Conservation (phyloP, 176 grass and related monocot species). For the Tuctoria greenei region DNA sequence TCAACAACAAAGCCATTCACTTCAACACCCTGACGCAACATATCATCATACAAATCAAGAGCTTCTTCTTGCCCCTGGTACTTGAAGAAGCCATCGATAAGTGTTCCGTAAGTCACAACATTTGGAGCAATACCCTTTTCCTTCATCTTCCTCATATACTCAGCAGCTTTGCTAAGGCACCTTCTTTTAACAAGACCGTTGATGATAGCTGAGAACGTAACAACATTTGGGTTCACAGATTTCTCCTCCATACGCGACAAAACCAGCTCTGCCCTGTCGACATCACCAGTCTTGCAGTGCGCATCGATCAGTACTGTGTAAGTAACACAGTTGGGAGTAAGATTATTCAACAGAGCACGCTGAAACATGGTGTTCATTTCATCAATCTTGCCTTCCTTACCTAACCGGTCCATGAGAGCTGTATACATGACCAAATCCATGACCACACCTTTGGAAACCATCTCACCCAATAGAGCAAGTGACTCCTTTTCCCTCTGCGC, state of each 20-base stretch:
- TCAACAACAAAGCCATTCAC: conserved; percentile 69
- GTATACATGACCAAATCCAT: conserved; percentile 82
- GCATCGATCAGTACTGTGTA: conserved; percentile 74
- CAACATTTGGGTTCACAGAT: conserved; percentile 56
- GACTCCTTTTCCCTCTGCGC: conserved; percentile 24
- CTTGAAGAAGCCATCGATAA: conserved; percentile 88
- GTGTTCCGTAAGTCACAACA: conserved; percentile 71
- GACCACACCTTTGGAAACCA: conserved; percentile 61
- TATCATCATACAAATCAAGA: conserved; percentile 62
- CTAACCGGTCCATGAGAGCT: conserved; percentile 61
- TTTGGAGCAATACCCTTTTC: conserved; percentile 65
- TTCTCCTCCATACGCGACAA: conserved; percentile 62
- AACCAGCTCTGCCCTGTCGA: conserved; percentile 57
- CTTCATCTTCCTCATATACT: conserved; percentile 62
- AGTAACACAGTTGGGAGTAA: conserved; percentile 56
- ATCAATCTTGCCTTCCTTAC: conserved; percentile 57
- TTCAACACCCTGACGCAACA: conserved; percentile 54
- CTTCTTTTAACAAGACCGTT: conserved; percentile 71
- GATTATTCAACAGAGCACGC: conserved; percentile 51
- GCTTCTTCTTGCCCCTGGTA: conserved; percentile 52
- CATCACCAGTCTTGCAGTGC: conserved; percentile 60
- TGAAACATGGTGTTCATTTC: conserved; percentile 48
- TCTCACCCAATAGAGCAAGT: conserved; percentile 54
- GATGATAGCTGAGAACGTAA: conserved; percentile 77
- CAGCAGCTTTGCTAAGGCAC: conserved; percentile 49